Evolutionary conservation across 805 yeast genomes (phyloP), one percentile per base, ranked within the genome.

Genomic region (Saccharomycopsis fermentans): DNA sequence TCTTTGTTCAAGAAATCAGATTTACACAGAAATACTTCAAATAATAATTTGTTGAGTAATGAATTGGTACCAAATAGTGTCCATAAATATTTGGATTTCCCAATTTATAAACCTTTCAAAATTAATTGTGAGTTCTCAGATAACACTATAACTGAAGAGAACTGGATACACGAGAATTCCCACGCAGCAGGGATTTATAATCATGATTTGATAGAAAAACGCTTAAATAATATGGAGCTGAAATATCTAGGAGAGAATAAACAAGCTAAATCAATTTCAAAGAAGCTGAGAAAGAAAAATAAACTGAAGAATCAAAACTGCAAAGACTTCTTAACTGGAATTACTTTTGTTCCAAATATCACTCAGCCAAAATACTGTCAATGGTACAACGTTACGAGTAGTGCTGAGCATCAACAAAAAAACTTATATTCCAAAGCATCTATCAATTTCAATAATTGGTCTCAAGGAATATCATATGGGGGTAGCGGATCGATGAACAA

Each of bases 101-200:
- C 58, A 16, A 61, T 61, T 56, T 40, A 61, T 40, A 51, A 27
- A 19, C 36, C 53, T 17, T 61, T 61, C 34, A 16, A 40, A 6
- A 34, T 61, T n/a, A 61, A 58, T 29, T 59, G 60, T 6, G 54
- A 37, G 17, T 17, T 51, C 9, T 52, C 58, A 17, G 56, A 59
- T 24, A 54, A 55, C n/a, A 27, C 65, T 50, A 66, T 81, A 52
- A 78, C 81, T 37, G 88, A 89, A 63, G 83, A 85, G 27, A 82
- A 86, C 39, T 90, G 97, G 96, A 79, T 90, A 72, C 81, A 78
- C 64, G 91, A 89, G 66, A 90, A 89, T 63, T 92, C 96, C 0
- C 71, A 76, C 14, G 84, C 91, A 40, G 81, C 90, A 3, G 76
- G 85, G 62, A 82, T 81, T 54, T 87, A 79, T 68, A 92, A 94